phyloP scores from a whole-genome alignment of 1,139 yeast species.

The Scheffersomyces cryptocercus region DNA sequence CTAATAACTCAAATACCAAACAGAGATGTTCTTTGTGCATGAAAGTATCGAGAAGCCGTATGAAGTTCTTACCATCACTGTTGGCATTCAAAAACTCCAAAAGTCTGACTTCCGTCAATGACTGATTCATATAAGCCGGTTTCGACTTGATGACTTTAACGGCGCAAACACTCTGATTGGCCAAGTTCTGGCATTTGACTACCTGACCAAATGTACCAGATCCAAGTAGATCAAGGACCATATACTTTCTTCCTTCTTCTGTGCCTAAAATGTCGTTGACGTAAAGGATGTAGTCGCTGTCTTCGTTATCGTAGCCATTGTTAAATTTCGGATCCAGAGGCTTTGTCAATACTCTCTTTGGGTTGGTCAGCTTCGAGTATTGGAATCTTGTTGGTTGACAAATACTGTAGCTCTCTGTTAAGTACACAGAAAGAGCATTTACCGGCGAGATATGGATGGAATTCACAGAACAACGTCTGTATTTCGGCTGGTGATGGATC shows the following conservation, averaged over 20 bases:
- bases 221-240: slow-evolving; percentile 88
- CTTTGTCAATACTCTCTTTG: slow-evolving; percentile 87
- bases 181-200: slow-evolving; percentile 90
- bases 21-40: slow-evolving; percentile 93
- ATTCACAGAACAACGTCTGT: slow-evolving; percentile 77
- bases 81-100: slow-evolving; percentile 78
- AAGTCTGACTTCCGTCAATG: slow-evolving; percentile 85
- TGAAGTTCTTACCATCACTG: slow-evolving; percentile 73
- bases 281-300: slow-evolving; percentile 86
- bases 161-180: slow-evolving; percentile 87
- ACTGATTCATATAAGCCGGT: slow-evolving; percentile 89
- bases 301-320: slow-evolving; percentile 85
- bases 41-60: slow-evolving; percentile 82
- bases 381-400: slow-evolving; percentile 84
- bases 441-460: slow-evolving; percentile 85
- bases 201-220: slow-evolving; percentile 99
- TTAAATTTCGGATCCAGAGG: slow-evolving; percentile 84
- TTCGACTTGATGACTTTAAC: slow-evolving; percentile 93
- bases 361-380: slow-evolving; percentile 83
- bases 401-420: slow-evolving; percentile 78
- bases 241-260: slow-evolving; percentile 82
- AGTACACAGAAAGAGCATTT: slow-evolving; percentile 73
- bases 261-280: slow-evolving; percentile 92
- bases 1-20: slow-evolving; percentile 84
- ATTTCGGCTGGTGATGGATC: slow-evolving; percentile 66